phyloP scores from a whole-genome alignment of 805 yeast species.

The Yamadazyma sp. region DNA sequence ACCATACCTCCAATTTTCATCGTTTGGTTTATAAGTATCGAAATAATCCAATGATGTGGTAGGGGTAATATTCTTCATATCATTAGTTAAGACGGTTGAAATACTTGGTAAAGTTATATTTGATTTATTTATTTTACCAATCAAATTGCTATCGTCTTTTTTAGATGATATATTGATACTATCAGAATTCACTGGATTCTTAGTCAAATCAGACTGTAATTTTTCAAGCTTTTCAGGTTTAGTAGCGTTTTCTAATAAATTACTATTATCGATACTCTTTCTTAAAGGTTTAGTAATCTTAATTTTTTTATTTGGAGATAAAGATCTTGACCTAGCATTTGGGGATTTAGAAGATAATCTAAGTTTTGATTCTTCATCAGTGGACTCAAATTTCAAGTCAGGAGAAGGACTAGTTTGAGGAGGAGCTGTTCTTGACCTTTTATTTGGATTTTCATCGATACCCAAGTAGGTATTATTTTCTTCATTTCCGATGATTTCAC shows the following conservation, averaged over 20 bases:
- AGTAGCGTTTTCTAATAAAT: too few relatives aligned
- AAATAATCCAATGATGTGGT: slow-evolving; percentile 42
- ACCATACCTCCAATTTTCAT: slow-evolving; percentile 43
- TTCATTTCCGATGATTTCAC: slow-evolving; percentile 16
- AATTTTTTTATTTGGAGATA: slow-evolving; percentile 20
- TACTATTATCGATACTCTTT: not conserved
- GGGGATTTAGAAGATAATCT: slow-evolving; percentile 6
- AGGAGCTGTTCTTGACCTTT: slow-evolving; percentile 46
- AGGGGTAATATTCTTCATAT: slow-evolving; percentile 33
- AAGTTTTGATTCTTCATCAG: not conserved
- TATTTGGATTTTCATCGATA: slow-evolving; percentile 12
- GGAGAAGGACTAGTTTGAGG: slow-evolving; percentile 36
- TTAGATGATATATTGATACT: too few relatives aligned
- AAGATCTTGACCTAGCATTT: slow-evolving; percentile 22
- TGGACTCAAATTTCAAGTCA: slow-evolving; percentile 2
- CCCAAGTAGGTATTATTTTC: slow-evolving; percentile 7
- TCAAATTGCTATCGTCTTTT: too few relatives aligned
- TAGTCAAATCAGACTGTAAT: too few relatives aligned
- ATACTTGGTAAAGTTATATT: slow-evolving; percentile 32
- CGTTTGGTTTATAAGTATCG: slow-evolving; percentile 44
- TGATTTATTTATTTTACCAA: slow-evolving; percentile 4
- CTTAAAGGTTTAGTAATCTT: not conserved
- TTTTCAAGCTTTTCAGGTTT: too few relatives aligned
- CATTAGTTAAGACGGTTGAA: slow-evolving; percentile 26
- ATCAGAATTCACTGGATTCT: too few relatives aligned